Evolutionary conservation across 208 protist species (phyloP).

Genomic region (Lotmaria passim): DNA sequence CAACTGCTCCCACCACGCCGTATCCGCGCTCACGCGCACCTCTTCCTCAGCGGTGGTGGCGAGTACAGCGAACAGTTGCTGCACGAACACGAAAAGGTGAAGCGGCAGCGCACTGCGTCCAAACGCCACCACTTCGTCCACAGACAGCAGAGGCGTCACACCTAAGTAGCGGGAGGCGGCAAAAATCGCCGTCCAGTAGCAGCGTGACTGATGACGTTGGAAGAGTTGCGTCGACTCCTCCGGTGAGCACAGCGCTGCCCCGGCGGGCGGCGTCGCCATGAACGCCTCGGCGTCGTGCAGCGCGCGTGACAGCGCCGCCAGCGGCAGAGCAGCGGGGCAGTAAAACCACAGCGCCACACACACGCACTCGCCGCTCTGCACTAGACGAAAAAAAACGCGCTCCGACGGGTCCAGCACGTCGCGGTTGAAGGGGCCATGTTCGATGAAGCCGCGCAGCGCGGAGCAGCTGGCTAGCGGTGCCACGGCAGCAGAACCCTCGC

Average conservation of each 20-base stretch:
- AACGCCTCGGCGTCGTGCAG: neutral
- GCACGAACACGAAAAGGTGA: slow-evolving; percentile 68
- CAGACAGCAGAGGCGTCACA: slow-evolving; percentile 43
- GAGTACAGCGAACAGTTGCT: slow-evolving; percentile 76
- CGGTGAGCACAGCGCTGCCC: neutral
- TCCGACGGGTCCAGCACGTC: slow-evolving; percentile 29
- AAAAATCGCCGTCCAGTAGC: slow-evolving; percentile 40
- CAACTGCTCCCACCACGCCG: slow-evolving; percentile 35
- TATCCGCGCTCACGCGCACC: slow-evolving; percentile 38
- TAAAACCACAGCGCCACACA: slow-evolving; percentile 65
- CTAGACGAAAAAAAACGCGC: slow-evolving; percentile 34
- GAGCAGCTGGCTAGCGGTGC: neutral
- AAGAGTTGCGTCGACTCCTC: neutral
- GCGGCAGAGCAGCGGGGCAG: slow-evolving; percentile 47
- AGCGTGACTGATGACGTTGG: slow-evolving; percentile 21
- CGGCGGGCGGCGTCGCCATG: neutral
- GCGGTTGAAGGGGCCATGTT: slow-evolving; percentile 25
- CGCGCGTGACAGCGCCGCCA: slow-evolving; percentile 21
- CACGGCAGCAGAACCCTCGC: neutral
- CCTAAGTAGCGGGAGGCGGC: slow-evolving; percentile 38
- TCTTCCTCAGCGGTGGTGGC: slow-evolving; percentile 73
- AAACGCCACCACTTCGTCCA: slow-evolving; percentile 57
- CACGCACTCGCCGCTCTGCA: slow-evolving; percentile 47
- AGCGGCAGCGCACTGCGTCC: slow-evolving; percentile 60
- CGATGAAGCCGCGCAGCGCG: slow-evolving; percentile 14